Evolutionary conservation across 257 asterid genomes (phyloP), one percentile per base, ranked within the genome.

Genomic region (Fraxinus anomala): DNA sequence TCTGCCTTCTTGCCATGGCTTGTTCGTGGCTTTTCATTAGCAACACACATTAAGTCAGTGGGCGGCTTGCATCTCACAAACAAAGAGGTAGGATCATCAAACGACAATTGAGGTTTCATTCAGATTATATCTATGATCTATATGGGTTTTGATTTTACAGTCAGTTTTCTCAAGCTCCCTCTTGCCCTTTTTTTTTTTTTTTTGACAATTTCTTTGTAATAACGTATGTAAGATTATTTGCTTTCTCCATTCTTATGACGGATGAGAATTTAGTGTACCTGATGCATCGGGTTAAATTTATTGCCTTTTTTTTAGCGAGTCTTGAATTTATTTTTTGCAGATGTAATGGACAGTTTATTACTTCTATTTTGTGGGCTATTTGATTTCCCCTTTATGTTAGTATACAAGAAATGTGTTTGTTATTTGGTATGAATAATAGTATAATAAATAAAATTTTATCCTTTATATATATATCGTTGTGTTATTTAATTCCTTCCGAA

Each of bases 171-270:
- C 12, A 73, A 21, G 36, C 44, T 44, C 70, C 40, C 42, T 26
- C 36, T 69, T n/a, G 9, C 14, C 42, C 56, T 14, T 28, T 76
- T 44, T 70, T 61, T 14, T 24, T 70, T 59, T 23, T 59, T n/a
- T n/a, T n/a, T n/a, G n/a, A n/a, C n/a, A n/a, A n/a, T 78, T 72
- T 34, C 76, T 2, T 70, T 83, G 83, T 80, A 80, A 83, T 83
- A 83, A 83, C 26, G 66, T 73, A 49, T 34, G 68, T 72, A 70
- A 44, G 79, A 68, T 51, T 82, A 76, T 79, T 69, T 16, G 17
- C 5, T 17, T 68, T 34, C 67, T 26, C 77, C 73, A 75, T 79
- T 81, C 66, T 59, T 68, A 44, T 33, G 80, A 74, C 28, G 82
- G 74, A 83, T 72, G 82, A 76, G 34, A 28, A 37, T 70, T 74